Percentiles rank a stretch among this genome's conserved stretches.
Conservation (phyloP, 805 yeast species). For the Metschnikowia koreensis region DNA sequence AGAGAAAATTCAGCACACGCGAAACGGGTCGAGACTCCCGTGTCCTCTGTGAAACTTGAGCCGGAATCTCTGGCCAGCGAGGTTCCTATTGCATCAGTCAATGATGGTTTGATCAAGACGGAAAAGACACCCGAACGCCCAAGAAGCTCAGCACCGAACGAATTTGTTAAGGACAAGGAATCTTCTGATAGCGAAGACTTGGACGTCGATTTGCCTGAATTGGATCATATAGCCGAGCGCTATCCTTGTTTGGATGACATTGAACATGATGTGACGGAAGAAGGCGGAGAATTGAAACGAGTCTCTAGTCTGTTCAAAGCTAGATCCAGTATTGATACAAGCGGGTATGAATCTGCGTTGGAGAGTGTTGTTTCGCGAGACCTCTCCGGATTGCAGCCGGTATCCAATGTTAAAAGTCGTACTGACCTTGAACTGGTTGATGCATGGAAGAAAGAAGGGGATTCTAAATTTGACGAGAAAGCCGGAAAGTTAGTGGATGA, state of each 20-base stretch:
- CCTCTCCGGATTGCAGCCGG: background rate
- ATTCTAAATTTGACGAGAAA: constrained; percentile 24
- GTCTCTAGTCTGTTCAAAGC: background rate
- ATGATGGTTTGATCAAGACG: background rate
- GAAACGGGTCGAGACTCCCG: constrained; percentile 1
- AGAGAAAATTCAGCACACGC: constrained; percentile 7
- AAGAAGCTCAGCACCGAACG: background rate
- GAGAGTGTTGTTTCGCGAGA: constrained; percentile 2
- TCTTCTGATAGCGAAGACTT: constrained; percentile 3
- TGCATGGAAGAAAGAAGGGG: constrained; percentile 34
- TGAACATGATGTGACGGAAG: constrained; percentile 3
- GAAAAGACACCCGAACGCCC: background rate
- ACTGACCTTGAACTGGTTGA: constrained; percentile 22
- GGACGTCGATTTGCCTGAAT: constrained; percentile 27
- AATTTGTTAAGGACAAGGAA: background rate
- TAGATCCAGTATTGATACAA: constrained; percentile 3
- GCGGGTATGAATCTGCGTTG: background rate
- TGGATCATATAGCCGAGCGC: constrained; percentile 49
- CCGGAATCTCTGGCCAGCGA: background rate
- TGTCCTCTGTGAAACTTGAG: background rate
- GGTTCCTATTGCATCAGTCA: background rate
- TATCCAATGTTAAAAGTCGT: background rate
- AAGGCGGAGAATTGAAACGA: background rate
- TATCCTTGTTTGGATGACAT: constrained; percentile 49
- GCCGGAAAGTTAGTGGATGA: constrained; percentile 41